A percentile compares a stretch with the other conserved stretches of the same genome.
Evolutionary conservation across 2,329 filamentous ascomycete species (phyloP).

Genomic region (Colletotrichum kahawae): DNA sequence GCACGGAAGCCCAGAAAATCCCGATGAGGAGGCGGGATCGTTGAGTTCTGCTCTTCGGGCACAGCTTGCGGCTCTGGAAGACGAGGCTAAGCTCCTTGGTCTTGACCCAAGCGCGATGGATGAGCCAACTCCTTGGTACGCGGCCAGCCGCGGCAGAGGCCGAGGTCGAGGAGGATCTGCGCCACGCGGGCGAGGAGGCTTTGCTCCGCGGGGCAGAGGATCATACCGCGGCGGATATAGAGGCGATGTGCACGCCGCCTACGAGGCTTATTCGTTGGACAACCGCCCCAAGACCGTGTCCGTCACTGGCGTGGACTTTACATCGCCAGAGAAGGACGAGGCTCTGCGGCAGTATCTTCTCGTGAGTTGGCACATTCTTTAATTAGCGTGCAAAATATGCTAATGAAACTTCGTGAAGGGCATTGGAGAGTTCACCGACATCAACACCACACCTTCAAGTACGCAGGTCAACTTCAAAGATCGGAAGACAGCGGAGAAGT

Average conservation of each 20-base stretch:
- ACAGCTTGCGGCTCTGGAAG: constrained; percentile 74
- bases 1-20: constrained; percentile 30
- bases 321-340: constrained; percentile 68
- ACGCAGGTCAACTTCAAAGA: constrained; percentile 70
- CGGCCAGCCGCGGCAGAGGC: constrained; percentile 39
- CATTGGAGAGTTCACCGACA: constrained; percentile 65
- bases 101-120: constrained; percentile 62
- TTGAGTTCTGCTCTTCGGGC: constrained; percentile 69
- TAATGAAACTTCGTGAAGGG: constrained; percentile 44
- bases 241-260: constrained; percentile 58
- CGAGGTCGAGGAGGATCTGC: constrained; percentile 45
- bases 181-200: constrained; percentile 34
- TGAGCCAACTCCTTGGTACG: constrained; percentile 40
- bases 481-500: constrained; percentile 73
- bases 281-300: constrained; percentile 75
- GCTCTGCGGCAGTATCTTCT: constrained; percentile 73
- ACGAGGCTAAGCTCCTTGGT: constrained; percentile 73
- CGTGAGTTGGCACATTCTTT: constrained; percentile 47
- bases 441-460: constrained; percentile 50
- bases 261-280: constrained; percentile 72
- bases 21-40: neutral
- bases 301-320: constrained; percentile 68
- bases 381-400: neutral
- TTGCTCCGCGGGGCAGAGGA: constrained; percentile 42
- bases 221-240: constrained; percentile 41